Percentiles rank a stretch among this genome's conserved stretches.
Conservation (phyloP, 2,329 filamentous ascomycete species). For the Rhinocladiella mackenziei region DNA sequence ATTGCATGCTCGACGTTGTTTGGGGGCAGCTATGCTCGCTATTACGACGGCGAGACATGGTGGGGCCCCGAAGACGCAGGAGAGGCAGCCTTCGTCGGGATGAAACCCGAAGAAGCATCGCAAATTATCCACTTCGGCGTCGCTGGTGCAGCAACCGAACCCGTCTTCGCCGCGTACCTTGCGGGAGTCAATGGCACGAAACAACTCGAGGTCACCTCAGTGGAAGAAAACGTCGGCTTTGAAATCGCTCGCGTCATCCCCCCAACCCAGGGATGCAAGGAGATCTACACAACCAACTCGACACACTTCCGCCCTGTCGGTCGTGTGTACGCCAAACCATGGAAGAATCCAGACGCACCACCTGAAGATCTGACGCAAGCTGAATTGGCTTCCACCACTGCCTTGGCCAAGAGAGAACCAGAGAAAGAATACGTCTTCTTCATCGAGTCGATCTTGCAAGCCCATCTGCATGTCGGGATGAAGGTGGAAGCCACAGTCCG, state of each 20-base stretch:
- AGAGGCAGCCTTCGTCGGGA: slow-evolving; percentile 32
- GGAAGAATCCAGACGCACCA: slow-evolving; percentile 43
- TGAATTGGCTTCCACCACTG: slow-evolving; percentile 30
- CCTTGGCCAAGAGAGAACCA: slow-evolving; percentile 1
- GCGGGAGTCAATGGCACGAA: slow-evolving; percentile 33
- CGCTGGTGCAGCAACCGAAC: slow-evolving; percentile 43
- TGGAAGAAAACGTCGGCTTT: slow-evolving; percentile 54
- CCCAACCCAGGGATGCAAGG: slow-evolving; percentile 43
- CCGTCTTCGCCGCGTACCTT: slow-evolving; percentile 38
- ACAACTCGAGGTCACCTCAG: slow-evolving; percentile 41
- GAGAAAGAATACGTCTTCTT: slow-evolving; percentile 54
- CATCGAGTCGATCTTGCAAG: slow-evolving; percentile 60
- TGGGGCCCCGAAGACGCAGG: slow-evolving; percentile 40
- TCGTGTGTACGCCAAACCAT: slow-evolving; percentile 50
- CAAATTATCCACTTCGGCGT: slow-evolving; percentile 51
- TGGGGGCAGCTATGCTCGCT: slow-evolving; percentile 49
- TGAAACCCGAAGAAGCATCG: slow-evolving; percentile 46
- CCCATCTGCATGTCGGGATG: slow-evolving; percentile 60
- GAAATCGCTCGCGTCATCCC: slow-evolving; percentile 55
- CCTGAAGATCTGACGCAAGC: slow-evolving; percentile 38
- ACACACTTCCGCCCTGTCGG: slow-evolving; percentile 50
- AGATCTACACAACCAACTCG: slow-evolving; percentile 47
- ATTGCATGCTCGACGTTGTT: slow-evolving; percentile 67
- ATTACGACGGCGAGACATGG: slow-evolving; percentile 38
- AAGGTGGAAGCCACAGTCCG: slow-evolving; percentile 56